These are phyloP conservation scores for Datura wrightii DNA, from an alignment of 257 asterid species.

Conservation along the genomic window DNA sequence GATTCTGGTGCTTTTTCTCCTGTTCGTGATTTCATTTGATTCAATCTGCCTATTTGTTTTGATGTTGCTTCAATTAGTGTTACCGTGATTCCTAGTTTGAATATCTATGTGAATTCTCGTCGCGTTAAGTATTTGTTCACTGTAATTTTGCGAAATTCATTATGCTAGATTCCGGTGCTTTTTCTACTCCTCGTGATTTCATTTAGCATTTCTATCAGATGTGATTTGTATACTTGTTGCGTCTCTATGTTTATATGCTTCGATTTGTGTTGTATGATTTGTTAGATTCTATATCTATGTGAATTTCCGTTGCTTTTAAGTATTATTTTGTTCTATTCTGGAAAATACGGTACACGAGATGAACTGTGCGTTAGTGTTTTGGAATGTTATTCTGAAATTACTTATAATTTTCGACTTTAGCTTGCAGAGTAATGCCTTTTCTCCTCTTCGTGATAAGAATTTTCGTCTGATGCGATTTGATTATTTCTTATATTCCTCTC, in stretches of 20 bases:
- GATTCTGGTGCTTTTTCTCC: not conserved
- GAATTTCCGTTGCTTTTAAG: constrained; percentile 17
- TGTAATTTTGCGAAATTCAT: not conserved
- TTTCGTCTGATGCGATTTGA: not conserved
- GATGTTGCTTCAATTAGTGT: not conserved
- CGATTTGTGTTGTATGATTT: not conserved
- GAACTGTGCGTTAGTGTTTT: not conserved
- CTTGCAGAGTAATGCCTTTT: not conserved
- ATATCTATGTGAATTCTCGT: constrained; percentile 6
- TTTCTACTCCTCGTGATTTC: not conserved
- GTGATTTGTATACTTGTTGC: not conserved
- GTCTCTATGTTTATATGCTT: not conserved
- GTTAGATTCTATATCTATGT: not conserved
- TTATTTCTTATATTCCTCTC: not conserved
- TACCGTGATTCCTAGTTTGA: not conserved
- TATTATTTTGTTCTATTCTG: constrained; percentile 1
- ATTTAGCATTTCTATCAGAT: constrained; percentile 3
- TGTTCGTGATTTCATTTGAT: not conserved
- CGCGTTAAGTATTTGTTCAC: not conserved
- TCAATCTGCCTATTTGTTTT: not conserved
- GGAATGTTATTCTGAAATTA: constrained; percentile 12
- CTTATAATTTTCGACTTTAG: not conserved
- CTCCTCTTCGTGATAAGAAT: not conserved
- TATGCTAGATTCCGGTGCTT: constrained; percentile 18
- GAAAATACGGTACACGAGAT: not conserved